Conservation (phyloP, 2,329 filamentous ascomycete species). For the Aschersonia sp. region DNA sequence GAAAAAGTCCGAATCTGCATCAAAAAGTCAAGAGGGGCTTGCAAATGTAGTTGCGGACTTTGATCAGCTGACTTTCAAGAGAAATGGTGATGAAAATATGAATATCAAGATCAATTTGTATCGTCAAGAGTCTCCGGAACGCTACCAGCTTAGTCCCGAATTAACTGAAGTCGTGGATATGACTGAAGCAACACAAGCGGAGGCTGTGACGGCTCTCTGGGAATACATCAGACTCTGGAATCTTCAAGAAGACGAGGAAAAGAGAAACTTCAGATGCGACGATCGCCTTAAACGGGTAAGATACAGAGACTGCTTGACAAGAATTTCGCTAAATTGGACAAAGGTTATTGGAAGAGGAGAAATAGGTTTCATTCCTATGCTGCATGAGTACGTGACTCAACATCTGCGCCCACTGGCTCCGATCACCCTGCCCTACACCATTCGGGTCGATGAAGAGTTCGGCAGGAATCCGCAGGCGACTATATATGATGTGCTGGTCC, state of each 20-base stretch:
- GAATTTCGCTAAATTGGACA: conserved; percentile 1
- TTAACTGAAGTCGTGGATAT: conserved; percentile 78
- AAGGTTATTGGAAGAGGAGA: conserved; percentile 63
- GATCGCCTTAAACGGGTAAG: conserved; percentile 62
- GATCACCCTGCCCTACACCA: conserved; percentile 76
- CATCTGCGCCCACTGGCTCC: conserved; percentile 72
- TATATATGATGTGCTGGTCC: conserved; percentile 78
- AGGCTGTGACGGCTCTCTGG: conserved; percentile 84
- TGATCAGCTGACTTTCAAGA: conserved; percentile 81
- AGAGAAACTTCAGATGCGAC: conserved; percentile 83
- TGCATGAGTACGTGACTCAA: conserved; percentile 64
- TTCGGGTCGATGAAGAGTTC: conserved; percentile 78
- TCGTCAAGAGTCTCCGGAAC: conserved; percentile 73
- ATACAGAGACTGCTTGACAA: neutral
- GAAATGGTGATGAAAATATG: conserved; percentile 80
- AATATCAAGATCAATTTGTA: conserved; percentile 82
- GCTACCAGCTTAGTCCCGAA: conserved; percentile 64
- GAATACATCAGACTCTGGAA: conserved; percentile 81
- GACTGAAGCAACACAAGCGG: conserved; percentile 72
- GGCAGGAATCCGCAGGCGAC: conserved; percentile 63
- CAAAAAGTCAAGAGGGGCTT: conserved; percentile 24
- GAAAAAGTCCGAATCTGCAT: conserved; percentile 59
- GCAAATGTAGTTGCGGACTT: conserved; percentile 58
- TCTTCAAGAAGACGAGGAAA: conserved; percentile 88
- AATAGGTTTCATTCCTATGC: conserved; percentile 69